phyloP scores from a whole-genome alignment of 768 basidiomycete species.

The Agaricus bisporus region DNA sequence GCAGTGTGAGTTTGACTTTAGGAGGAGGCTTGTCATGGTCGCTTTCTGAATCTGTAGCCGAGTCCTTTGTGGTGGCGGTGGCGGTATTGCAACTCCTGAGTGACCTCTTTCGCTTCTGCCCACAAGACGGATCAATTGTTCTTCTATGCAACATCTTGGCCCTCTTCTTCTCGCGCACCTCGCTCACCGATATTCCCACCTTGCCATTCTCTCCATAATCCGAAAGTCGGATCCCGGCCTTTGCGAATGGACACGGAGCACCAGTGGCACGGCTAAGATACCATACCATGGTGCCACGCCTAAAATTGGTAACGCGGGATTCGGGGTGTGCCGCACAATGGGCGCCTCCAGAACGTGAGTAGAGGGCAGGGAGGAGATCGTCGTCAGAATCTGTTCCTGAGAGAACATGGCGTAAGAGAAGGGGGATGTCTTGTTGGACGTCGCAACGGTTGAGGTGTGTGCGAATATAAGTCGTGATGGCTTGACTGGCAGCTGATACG shows the following conservation, averaged over 20 bases:
- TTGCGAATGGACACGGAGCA: constrained; percentile 68
- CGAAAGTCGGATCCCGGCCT: constrained; percentile 66
- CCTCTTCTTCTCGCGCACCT: constrained; percentile 22
- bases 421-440: constrained; percentile 62
- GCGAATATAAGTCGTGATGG: constrained; percentile 79
- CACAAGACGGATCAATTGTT: constrained; percentile 23
- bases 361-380: constrained; percentile 63
- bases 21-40: constrained; percentile 42
- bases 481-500: constrained; percentile 72
- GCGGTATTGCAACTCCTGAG: constrained; percentile 28
- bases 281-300: constrained; percentile 77
- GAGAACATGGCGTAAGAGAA: constrained; percentile 65
- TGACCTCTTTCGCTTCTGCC: constrained; percentile 39
- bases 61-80: constrained; percentile 13
- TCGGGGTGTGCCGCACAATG: constrained; percentile 33
- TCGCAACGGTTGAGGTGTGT: constrained; percentile 70
- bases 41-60: constrained; percentile 28
- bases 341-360: constrained; percentile 67
- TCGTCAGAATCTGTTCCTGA: constrained; percentile 72
- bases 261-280: constrained; percentile 74
- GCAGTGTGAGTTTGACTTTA: constrained; percentile 67
- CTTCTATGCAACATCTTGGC: constrained; percentile 15
- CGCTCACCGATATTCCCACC: constrained; percentile 13
- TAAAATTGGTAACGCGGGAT: constrained; percentile 61
- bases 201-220: constrained; percentile 55